These are phyloP conservation scores for Udeniomyces megalosporus DNA, from an alignment of 768 basidiomycete species.

Conservation along the genomic window DNA sequence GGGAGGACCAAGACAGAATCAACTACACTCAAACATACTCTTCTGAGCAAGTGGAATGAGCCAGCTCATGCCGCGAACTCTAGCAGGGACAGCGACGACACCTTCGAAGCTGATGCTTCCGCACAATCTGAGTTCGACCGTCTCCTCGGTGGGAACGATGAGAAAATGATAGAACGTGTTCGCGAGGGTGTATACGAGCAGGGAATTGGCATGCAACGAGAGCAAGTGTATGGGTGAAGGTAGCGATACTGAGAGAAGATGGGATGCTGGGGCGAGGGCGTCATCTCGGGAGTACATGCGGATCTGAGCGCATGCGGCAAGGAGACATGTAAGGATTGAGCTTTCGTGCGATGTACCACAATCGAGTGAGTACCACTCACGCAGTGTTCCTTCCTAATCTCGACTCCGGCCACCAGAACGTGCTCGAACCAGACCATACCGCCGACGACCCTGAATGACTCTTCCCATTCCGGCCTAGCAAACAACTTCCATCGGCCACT, in stretches of 20 bases:
- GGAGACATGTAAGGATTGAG: neutral
- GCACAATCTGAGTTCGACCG: conserved; percentile 73
- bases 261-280: conserved; percentile 64
- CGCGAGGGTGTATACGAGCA: conserved; percentile 84
- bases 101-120: conserved; percentile 90
- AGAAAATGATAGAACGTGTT: conserved; percentile 87
- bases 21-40: conserved; percentile 39
- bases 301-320: conserved; percentile 38
- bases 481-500: conserved; percentile 95
- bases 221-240: conserved; percentile 65
- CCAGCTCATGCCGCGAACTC: conserved; percentile 88
- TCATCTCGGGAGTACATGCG: conserved; percentile 86
- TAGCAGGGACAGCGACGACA: conserved; percentile 63
- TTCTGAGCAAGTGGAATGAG: conserved; percentile 88
- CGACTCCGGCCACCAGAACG: conserved; percentile 78
- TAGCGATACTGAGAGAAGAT: conserved; percentile 64
- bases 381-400: conserved; percentile 32
- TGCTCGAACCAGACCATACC: conserved; percentile 95
- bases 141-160: conserved; percentile 57
- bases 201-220: conserved; percentile 83
- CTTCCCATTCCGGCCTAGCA: conserved; percentile 61
- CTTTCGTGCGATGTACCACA: too few relatives aligned
- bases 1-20: neutral
- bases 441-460: conserved; percentile 70
- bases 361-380: neutral